A percentile compares a stretch with the other conserved stretches of the same genome.
phyloP scores from a whole-genome alignment of 2,329 filamentous ascomycete genomes.

The Colletotrichum sp. region DNA sequence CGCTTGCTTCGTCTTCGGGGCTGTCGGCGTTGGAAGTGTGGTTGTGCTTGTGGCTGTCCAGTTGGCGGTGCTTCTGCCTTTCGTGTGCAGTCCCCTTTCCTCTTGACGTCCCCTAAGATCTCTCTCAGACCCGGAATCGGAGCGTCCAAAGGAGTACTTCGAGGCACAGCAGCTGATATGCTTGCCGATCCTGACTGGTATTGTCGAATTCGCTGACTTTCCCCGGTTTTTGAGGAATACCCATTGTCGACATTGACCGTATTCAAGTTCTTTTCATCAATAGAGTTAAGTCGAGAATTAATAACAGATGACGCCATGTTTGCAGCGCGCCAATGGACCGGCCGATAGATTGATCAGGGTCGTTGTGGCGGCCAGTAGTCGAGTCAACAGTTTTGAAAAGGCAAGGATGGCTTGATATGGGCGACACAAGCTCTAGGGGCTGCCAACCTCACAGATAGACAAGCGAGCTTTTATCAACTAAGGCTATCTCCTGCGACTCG shows the following conservation, averaged over 20 bases:
- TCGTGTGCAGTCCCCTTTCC: not conserved
- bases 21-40: not conserved
- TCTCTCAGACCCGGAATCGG: not conserved
- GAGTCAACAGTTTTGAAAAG: not conserved
- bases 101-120: not conserved
- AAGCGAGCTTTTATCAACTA: accelerated
- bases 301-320: not conserved
- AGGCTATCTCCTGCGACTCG: accelerated
- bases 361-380: accelerated
- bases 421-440: too few relatives aligned
- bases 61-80: not conserved
- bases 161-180: not conserved
- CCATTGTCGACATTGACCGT: not conserved
- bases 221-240: not conserved
- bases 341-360: not conserved
- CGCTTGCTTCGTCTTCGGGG: not conserved
- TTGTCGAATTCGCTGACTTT: not conserved
- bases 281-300: not conserved
- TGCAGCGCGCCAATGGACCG: too few relatives aligned
- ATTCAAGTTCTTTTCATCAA: accelerated
- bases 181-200: not conserved
- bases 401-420: not conserved
- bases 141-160: not conserved
- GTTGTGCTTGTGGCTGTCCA: not conserved
- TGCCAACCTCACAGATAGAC: not conserved